phyloP scores from a whole-genome alignment of 2,329 filamentous ascomycete species.

The Colletotrichum noveboracense region DNA sequence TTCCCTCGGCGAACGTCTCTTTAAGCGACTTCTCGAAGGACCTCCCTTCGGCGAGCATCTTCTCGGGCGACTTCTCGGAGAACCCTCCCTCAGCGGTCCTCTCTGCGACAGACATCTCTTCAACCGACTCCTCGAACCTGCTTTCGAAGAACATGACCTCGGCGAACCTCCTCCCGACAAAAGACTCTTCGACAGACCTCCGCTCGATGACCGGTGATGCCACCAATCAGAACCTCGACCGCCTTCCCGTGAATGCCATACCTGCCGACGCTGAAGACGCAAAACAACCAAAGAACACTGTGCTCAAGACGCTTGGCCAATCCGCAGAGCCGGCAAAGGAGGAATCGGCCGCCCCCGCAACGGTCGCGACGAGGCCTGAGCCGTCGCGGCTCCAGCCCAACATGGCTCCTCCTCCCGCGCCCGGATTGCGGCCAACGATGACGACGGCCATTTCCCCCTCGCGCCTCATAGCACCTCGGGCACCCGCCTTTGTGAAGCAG shows the following conservation, averaged over 20 bases:
- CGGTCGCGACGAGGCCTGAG: background rate
- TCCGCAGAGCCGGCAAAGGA: background rate
- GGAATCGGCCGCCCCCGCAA: background rate
- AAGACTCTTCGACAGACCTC: background rate
- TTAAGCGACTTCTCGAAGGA: too few relatives aligned
- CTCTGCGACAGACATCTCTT: background rate
- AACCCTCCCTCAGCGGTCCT: background rate
- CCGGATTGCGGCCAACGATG: background rate
- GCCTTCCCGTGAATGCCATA: background rate
- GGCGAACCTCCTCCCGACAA: background rate
- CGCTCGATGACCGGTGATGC: background rate
- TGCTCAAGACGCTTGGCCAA: background rate
- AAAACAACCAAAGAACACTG: background rate
- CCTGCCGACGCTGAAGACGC: background rate
- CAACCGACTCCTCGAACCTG: background rate
- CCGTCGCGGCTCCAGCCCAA: background rate
- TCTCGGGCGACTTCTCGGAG: accelerated
- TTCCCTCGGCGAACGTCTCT: background rate
- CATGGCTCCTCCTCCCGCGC: background rate
- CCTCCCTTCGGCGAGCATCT: too few relatives aligned
- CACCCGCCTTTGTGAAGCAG: background rate
- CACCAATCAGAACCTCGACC: background rate
- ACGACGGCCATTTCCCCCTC: background rate
- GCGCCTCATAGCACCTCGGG: background rate
- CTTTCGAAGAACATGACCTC: accelerated